Evolutionary conservation across 305 asterid genomes (phyloP).

Genomic region (Fraxinus xanthoxyloides): DNA sequence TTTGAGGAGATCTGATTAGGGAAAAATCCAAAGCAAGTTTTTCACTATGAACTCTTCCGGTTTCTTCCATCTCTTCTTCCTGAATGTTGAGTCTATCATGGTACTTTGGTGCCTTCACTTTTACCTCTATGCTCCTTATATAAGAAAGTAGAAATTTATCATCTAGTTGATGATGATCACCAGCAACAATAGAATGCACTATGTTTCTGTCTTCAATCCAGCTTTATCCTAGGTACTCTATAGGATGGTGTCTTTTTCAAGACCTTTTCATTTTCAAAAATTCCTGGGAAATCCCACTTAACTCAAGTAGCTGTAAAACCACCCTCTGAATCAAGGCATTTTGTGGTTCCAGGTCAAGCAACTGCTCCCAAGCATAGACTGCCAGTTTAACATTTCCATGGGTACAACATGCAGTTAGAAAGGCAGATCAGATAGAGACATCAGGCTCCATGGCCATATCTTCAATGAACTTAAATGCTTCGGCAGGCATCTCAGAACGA

Average conservation of each 20-base stretch:
- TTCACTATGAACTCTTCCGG: constrained; percentile 54
- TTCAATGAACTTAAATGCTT: constrained; percentile 52
- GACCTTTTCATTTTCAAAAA: constrained; percentile 31
- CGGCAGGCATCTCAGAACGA: constrained; percentile 65
- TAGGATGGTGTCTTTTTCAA: constrained; percentile 31
- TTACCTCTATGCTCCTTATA: constrained; percentile 38
- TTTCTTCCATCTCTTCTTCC: constrained; percentile 56
- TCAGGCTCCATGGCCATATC: constrained; percentile 47
- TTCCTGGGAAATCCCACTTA: constrained; percentile 40
- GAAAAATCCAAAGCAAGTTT: constrained; percentile 64
- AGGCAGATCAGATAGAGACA: constrained; percentile 56
- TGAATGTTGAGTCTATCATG: constrained; percentile 35
- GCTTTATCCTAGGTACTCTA: constrained; percentile 44
- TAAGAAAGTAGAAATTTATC: constrained; percentile 41
- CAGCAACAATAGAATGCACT: constrained; percentile 44
- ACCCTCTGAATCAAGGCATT: constrained; percentile 35
- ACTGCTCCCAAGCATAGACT: constrained; percentile 56
- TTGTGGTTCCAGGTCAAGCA: constrained; percentile 68
- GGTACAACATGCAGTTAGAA: constrained; percentile 58
- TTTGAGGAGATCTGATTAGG: constrained; percentile 36
- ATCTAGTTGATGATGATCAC: constrained; percentile 32
- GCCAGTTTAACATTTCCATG: constrained; percentile 60
- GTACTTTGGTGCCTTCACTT: constrained; percentile 32
- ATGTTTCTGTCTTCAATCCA: constrained; percentile 55
- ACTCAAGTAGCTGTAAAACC: constrained; percentile 45